phyloP scores from a whole-genome alignment of 768 basidiomycete species.

The Boletus fagicola region DNA sequence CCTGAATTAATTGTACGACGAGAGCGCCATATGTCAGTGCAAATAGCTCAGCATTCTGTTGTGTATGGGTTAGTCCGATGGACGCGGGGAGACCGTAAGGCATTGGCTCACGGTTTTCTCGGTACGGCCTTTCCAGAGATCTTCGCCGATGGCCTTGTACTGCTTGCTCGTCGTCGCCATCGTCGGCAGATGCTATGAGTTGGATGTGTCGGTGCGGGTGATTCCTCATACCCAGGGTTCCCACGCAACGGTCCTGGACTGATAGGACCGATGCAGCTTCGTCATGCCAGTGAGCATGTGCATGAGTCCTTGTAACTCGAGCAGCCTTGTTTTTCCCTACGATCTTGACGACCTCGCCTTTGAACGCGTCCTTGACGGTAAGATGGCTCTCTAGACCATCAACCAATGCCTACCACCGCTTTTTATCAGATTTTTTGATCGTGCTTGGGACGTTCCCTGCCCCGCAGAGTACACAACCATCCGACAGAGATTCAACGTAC shows the following conservation, averaged over 20 bases:
- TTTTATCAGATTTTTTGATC: conserved; percentile 52
- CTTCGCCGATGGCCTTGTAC: conserved; percentile 87
- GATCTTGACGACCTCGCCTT: conserved; percentile 44
- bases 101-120: conserved; percentile 83
- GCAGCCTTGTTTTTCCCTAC: background rate
- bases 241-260: no score
- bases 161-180: conserved; percentile 81
- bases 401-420: background rate
- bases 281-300: no score
- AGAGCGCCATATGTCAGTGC: conserved; percentile 96
- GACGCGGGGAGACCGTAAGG: background rate
- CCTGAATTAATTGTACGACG: conserved; percentile 97
- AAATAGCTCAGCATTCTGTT: conserved; percentile 95
- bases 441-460: conserved; percentile 65
- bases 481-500: background rate
- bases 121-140: conserved; percentile 90
- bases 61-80: conserved; percentile 19
- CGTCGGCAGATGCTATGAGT: conserved; percentile 15
- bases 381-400: background rate
- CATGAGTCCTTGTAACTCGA: background rate
- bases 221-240: no score
- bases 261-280: no score
- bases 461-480: background rate
- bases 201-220: background rate
- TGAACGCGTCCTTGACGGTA: conserved; percentile 53